Percentiles rank a stretch among this genome's conserved stretches.
Evolutionary conservation across 768 basidiomycete genomes (phyloP).

Genomic region (Megacollybia marginata): DNA sequence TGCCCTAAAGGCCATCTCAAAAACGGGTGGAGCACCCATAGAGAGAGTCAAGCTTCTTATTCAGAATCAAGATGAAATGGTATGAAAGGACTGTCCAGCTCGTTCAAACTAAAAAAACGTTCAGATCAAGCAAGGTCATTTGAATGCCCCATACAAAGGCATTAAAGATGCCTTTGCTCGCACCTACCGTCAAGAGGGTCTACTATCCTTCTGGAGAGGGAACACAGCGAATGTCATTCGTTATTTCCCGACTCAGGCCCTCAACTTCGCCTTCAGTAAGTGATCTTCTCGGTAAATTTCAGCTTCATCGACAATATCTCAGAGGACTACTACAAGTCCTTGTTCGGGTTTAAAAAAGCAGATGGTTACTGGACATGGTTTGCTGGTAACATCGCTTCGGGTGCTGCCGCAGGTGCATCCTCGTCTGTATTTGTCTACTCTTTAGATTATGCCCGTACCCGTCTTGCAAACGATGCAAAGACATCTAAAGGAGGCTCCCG

Average conservation of each 20-base stretch:
- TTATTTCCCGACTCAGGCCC: conserved; percentile 86
- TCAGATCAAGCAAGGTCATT: conserved; percentile 84
- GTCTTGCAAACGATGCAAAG: conserved; percentile 80
- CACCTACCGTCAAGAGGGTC: conserved; percentile 74
- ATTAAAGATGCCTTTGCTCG: conserved; percentile 68
- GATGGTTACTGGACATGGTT: conserved; percentile 87
- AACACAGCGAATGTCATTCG: conserved; percentile 91
- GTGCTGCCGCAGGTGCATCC: conserved; percentile 83
- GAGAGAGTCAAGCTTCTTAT: conserved; percentile 84
- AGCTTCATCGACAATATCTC: conserved; percentile 8
- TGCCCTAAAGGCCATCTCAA: conserved; percentile 62
- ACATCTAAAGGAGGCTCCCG: conserved; percentile 65
- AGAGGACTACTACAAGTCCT: conserved; percentile 83
- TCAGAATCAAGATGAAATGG: conserved; percentile 89
- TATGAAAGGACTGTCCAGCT: conserved; percentile 11
- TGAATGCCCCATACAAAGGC: conserved; percentile 76
- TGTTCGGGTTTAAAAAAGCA: conserved; percentile 80
- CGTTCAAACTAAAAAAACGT: too few relatives aligned
- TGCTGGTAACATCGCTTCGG: conserved; percentile 75
- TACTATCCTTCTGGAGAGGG: conserved; percentile 77
- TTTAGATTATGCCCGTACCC: conserved; percentile 84
- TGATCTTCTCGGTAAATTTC: conserved; percentile 8
- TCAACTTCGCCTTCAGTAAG: conserved; percentile 89
- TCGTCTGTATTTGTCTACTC: conserved; percentile 87
- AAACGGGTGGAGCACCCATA: conserved; percentile 84